Evolutionary conservation across 805 yeast genomes (phyloP).

Genomic region (Candida loeiensis): DNA sequence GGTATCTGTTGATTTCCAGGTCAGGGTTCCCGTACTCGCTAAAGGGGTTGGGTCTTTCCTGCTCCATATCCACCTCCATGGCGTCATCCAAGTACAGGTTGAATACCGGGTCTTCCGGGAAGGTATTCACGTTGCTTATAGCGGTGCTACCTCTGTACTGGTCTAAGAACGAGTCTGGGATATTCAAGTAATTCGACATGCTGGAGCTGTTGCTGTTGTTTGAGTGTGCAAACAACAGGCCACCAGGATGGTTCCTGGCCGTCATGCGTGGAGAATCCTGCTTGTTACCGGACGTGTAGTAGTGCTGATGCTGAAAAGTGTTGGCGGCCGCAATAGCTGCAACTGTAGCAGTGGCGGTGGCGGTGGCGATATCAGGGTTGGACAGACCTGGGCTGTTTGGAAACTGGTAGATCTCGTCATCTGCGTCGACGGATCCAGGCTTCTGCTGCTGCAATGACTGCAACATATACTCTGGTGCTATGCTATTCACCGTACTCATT

Average conservation of each 20-base stretch:
- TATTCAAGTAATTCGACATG: conserved; percentile 27
- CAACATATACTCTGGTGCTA: background rate
- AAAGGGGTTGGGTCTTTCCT: conserved; percentile 26
- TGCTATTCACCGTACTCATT: conserved; percentile 1
- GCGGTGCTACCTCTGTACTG: conserved; percentile 17
- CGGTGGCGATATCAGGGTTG: conserved; percentile 8
- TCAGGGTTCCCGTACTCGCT: conserved; percentile 41
- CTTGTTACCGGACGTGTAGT: conserved; percentile 2
- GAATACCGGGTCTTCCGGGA: conserved; percentile 6
- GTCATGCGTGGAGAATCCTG: conserved; percentile 7
- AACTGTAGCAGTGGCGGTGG: conserved; percentile 11
- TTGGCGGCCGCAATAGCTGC: conserved; percentile 15
- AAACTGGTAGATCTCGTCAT: conserved; percentile 52
- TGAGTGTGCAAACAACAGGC: conserved; percentile 12
- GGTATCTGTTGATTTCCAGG: conserved; percentile 15
- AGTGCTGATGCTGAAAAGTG: conserved; percentile 7
- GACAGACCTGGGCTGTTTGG: conserved; percentile 23
- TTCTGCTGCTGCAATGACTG: background rate
- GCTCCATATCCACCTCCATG: conserved; percentile 10
- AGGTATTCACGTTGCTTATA: conserved; percentile 11
- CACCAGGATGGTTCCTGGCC: conserved; percentile 4
- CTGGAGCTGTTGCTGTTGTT: conserved; percentile 17
- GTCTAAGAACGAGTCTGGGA: conserved; percentile 31
- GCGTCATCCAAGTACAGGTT: conserved; percentile 9
- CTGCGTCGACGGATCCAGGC: conserved; percentile 47